These are phyloP conservation scores for Lactifluus hygrophoroides DNA, from an alignment of 768 basidiomycete species.

Conservation along the genomic window DNA sequence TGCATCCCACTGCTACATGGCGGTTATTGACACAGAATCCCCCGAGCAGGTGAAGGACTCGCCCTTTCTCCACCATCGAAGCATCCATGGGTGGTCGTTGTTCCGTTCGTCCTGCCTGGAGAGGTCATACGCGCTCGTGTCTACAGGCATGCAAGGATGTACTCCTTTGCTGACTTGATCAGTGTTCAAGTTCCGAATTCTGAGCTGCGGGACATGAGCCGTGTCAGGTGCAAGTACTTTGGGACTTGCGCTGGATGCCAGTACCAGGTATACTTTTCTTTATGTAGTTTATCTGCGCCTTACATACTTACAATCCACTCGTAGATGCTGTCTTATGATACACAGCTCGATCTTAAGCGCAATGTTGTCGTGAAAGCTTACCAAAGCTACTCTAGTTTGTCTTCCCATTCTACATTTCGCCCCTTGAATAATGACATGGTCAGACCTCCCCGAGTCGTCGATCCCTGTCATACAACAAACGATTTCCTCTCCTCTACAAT, in stretches of 20 bases:
- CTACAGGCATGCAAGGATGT: conserved; percentile 58
- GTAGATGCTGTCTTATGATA: conserved; percentile 81
- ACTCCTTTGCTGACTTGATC: conserved; percentile 71
- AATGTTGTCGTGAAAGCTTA: conserved; percentile 81
- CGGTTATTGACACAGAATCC: background rate
- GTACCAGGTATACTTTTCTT: conserved; percentile 59
- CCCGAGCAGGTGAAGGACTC: conserved; percentile 52
- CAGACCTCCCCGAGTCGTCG: conserved; percentile 45
- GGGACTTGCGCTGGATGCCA: conserved; percentile 89
- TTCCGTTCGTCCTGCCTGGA: conserved; percentile 78
- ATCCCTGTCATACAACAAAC: conserved; percentile 67
- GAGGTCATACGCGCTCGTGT: conserved; percentile 70
- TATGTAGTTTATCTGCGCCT: background rate
- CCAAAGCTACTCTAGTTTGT: conserved; percentile 56
- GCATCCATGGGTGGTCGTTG: conserved; percentile 71
- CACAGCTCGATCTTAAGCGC: conserved; percentile 81
- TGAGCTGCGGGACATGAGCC: conserved; percentile 53
- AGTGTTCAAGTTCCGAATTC: conserved; percentile 54
- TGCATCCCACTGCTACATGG: no score
- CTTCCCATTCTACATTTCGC: background rate
- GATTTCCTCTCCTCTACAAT: conserved; percentile 81
- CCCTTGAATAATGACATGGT: background rate
- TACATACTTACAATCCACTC: background rate
- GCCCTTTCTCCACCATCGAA: conserved; percentile 40
- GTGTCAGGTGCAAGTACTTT: conserved; percentile 80